A percentile compares a stretch with the other conserved stretches of the same genome.
phyloP scores from a whole-genome alignment of 2,329 filamentous ascomycete genomes.

The Cladophialophora psammophila region DNA sequence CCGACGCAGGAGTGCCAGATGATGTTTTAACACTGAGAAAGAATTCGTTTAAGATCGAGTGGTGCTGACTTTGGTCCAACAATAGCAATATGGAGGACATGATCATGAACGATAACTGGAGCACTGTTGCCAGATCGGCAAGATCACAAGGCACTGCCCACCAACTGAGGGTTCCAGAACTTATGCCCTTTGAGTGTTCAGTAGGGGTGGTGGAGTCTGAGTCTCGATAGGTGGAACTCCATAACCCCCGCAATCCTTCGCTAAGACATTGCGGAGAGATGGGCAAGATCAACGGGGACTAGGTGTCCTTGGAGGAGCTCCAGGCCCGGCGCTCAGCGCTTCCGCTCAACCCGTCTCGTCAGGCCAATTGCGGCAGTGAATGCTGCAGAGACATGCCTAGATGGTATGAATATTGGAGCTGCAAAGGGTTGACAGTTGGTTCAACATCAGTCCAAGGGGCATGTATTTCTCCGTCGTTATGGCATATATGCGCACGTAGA shows the following conservation, averaged over 20 bases:
- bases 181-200: too few species aligned
- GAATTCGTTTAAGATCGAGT: not conserved
- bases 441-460: too few species aligned
- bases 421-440: too few species aligned
- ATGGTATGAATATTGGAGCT: not conserved
- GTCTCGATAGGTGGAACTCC: not conserved
- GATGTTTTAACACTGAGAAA: not conserved
- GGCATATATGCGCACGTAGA: too few species aligned
- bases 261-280: not conserved
- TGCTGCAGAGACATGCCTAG: not conserved
- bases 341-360: not conserved
- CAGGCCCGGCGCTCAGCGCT: not conserved
- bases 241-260: not conserved
- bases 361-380: conserved; percentile 1
- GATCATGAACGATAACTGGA: not conserved
- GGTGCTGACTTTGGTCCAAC: not conserved
- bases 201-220: not conserved
- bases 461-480: too few species aligned
- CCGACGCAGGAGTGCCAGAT: not conserved
- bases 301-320: not conserved
- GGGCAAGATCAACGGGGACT: not conserved
- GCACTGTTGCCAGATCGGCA: not conserved
- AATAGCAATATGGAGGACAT: not conserved
- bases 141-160: not conserved
- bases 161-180: not conserved